Evolutionary conservation across 495 filamentous ascomycete species (phyloP).

Genomic region (Hypoxylon fuscum): DNA sequence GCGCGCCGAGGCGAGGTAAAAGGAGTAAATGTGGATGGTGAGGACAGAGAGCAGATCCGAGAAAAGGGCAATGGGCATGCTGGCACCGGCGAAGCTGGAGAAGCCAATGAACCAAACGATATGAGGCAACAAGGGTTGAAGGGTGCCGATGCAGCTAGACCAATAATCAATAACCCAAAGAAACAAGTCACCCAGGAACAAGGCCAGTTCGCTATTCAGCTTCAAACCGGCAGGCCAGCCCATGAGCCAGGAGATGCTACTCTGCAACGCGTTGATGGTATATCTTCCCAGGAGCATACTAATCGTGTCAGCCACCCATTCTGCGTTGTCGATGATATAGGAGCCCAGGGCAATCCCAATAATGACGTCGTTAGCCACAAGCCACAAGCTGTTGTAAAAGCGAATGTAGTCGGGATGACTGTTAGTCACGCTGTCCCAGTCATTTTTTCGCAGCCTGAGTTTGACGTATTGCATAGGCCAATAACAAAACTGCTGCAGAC

Average conservation of each 20-base stretch:
- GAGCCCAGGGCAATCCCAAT: slow-evolving; percentile 96
- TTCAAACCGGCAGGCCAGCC: slow-evolving; percentile 98
- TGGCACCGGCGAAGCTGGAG: slow-evolving; percentile 93
- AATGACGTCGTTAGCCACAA: slow-evolving; percentile 98
- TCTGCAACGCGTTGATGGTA: slow-evolving; percentile 87
- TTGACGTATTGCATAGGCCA: slow-evolving; percentile 98
- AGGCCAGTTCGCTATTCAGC: slow-evolving; percentile 92
- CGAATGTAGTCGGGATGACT: slow-evolving; percentile 98
- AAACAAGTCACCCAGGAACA: slow-evolving; percentile 93
- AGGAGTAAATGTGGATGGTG: slow-evolving; percentile 96
- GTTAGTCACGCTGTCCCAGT: slow-evolving; percentile 95
- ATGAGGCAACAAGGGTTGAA: slow-evolving; percentile 81
- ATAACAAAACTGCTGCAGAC: slow-evolving; percentile 97
- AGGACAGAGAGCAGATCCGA: slow-evolving; percentile 93
- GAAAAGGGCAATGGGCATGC: slow-evolving; percentile 95
- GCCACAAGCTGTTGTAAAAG: slow-evolving; percentile 98
- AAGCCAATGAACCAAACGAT: slow-evolving; percentile 94
- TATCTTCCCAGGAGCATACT: slow-evolving; percentile 79
- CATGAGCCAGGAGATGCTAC: slow-evolving; percentile 95
- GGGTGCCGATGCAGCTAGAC: slow-evolving; percentile 79
- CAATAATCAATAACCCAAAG: slow-evolving; percentile 99
- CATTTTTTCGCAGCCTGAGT: slow-evolving; percentile 82
- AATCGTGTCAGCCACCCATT: slow-evolving; percentile 84
- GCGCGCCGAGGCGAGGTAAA: slow-evolving; percentile 94
- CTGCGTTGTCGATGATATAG: slow-evolving; percentile 95